Conservation (phyloP, 306 rosid genomes). For the Glycine soja region DNA sequence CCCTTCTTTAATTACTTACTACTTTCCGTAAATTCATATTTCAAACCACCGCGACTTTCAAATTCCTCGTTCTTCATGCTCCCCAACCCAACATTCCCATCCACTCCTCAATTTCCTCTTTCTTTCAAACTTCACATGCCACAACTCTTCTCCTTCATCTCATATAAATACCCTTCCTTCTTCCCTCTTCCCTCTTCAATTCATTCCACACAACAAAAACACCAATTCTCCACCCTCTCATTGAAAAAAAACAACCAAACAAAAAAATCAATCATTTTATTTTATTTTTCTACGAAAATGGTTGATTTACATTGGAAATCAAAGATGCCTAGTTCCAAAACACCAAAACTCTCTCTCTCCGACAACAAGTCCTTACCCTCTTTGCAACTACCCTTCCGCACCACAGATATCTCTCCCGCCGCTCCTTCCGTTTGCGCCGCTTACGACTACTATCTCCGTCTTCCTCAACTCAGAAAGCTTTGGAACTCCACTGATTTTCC, state of each 20-base stretch:
- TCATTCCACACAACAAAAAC: no score
- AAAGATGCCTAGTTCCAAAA: slow-evolving; percentile 58
- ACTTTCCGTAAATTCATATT: slow-evolving; percentile 3
- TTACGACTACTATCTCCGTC: slow-evolving; percentile 75
- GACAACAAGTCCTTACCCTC: slow-evolving; percentile 42
- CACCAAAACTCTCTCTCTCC: slow-evolving; percentile 64
- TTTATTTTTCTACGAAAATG: slow-evolving; percentile 41
- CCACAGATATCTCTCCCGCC: slow-evolving; percentile 64
- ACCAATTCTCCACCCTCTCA: no score
- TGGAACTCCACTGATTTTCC: slow-evolving; percentile 72
- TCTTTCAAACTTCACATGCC: no score
- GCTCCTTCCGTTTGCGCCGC: slow-evolving; percentile 63
- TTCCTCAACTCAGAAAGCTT: slow-evolving; percentile 67
- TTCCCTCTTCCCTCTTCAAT: no score
- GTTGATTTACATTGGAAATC: slow-evolving; percentile 76
- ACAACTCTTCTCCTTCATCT: no score
- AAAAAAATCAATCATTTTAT: no score
- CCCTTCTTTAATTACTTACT: no score
- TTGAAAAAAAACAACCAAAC: no score
- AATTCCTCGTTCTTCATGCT: slow-evolving; percentile 53
- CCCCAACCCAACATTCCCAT: slow-evolving; percentile 20
- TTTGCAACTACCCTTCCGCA: slow-evolving; percentile 49
- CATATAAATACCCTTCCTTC: neutral
- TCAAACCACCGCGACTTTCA: slow-evolving; percentile 53
- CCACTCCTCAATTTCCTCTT: neutral